These are phyloP conservation scores for Aureobasidium mangrovei DNA, from an alignment of 2,329 filamentous ascomycete genomes.

Conservation along the genomic window DNA sequence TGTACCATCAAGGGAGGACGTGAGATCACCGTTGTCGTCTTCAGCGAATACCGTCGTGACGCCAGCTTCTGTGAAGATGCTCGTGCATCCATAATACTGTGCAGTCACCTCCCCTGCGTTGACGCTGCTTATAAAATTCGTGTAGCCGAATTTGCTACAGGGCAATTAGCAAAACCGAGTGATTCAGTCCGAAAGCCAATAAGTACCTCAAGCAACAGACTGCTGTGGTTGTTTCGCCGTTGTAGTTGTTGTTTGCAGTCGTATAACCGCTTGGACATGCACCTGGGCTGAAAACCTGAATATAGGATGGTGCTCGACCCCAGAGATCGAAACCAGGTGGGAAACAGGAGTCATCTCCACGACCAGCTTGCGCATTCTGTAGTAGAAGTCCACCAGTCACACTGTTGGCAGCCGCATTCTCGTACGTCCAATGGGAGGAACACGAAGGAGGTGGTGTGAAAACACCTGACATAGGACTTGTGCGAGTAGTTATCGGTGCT, in stretches of 20 bases:
- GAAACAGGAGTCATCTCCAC: slow-evolving; percentile 16
- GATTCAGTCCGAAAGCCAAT: neutral
- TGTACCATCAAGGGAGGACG: slow-evolving; percentile 10
- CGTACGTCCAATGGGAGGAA: slow-evolving; percentile 21
- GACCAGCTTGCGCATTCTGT: slow-evolving; percentile 17
- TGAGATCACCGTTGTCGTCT: neutral
- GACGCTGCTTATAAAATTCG: slow-evolving; percentile 6
- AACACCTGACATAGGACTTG: slow-evolving; percentile 16
- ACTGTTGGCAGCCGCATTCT: slow-evolving; percentile 16
- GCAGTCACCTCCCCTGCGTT: slow-evolving; percentile 4
- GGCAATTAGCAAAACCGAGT: neutral
- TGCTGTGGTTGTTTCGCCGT: slow-evolving; percentile 20
- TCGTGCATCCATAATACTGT: slow-evolving; percentile 18
- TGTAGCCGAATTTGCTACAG: slow-evolving; percentile 5
- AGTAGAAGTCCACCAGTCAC: slow-evolving; percentile 18
- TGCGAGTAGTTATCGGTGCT: neutral
- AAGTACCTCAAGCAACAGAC: slow-evolving; percentile 23
- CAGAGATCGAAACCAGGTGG: slow-evolving; percentile 15
- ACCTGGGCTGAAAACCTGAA: slow-evolving; percentile 21
- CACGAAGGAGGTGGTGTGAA: slow-evolving; percentile 21
- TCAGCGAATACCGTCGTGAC: slow-evolving; percentile 16
- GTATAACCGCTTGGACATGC: slow-evolving; percentile 23
- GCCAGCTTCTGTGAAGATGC: slow-evolving; percentile 10
- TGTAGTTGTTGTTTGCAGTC: slow-evolving; percentile 18
- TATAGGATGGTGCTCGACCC: slow-evolving; percentile 15